Evolutionary conservation across 2,329 filamentous ascomycete genomes (phyloP), one percentile per base, ranked within the genome.

Genomic region (Exophiala calicioides): DNA sequence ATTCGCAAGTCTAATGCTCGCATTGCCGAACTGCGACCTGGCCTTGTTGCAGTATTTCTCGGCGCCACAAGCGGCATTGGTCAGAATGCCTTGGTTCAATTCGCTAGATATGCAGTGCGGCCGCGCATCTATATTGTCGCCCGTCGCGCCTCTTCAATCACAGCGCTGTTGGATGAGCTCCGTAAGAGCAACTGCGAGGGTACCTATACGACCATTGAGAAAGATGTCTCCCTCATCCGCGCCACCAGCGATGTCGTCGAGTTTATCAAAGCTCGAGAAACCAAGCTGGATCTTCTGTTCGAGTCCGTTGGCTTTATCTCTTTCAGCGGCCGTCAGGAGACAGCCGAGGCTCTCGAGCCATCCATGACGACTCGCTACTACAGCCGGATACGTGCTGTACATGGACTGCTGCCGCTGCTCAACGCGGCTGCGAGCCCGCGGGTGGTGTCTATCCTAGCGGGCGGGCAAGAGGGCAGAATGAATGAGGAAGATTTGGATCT

Each of bases 341-440:
- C 79, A 0, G 38, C 64, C 0, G 82, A 85, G 62, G 78, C 76
- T 3, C 67, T 85, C 2, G 71, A 79, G 38, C 67, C 71, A 21
- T 69, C 73, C 23, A 68, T 73, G 20, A 69, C 74, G 7, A 68
- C 84, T 9, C 67, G 68, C 20, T 78, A 76, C 62, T 83, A 84
- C 62, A 70, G 75, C 3, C 79, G 81, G 13, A 71, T 77, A 50
- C 77, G 79, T 29, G 77, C 82, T 56, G 70, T 76, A 12, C 48
- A 69, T 29, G 79, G 81, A 45, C 71, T 85, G 1, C 73, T 82
- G 7, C 80, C 81, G 0, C 69, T 47, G n/a, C 44, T 47, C 3
- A 41, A 47, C 24, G 29, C 7, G 6, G 34, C 23, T 5, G 12
- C 44, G 8, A 36, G 30, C 16, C 44, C 44, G 26, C 76, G 79